Base-by-base conservation (phyloP, 2,329 filamentous ascomycete species). In the Lachnellula arida region DNA sequence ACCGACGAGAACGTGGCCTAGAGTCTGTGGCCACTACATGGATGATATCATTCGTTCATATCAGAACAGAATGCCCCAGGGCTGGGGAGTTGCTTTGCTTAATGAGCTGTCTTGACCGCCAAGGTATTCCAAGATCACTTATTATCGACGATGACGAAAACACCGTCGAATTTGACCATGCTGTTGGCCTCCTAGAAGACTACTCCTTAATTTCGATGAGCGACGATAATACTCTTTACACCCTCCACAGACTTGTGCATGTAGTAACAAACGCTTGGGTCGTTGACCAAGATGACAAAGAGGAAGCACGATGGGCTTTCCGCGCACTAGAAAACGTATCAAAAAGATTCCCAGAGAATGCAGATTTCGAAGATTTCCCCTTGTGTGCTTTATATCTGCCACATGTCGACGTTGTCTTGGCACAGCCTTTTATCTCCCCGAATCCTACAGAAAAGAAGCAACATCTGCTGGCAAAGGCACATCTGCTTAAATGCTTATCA, bases 11-110 rank as follows among this genome's bases (percentile, higher is more conserved):
- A 51, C 5, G 39, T 15, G 62, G 60, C 23, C 65, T 67, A 12
- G 70, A 74, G 50, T 69, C 73, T 1, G 61, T 76, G 1, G 64
- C 72, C 2, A 48, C 55, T 0, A 75, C 72, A 0, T 76, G 69
- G 72, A 68, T 71, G 46, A 63, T 72, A 7, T 70, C 69, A 0
- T 72, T 72, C 49, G 60, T 71, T 11, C 58, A 73, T n/a, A 73
- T 78, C 40, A 55, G 60, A 1, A 55, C 61, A 28, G 52, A 65
- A 8, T 60, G 54, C 1, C 58, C 58, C 17, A 9, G 19, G 39
- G 60, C 63, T 51, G 53, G 57, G 3, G 37, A 59, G 7, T 47
- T 66, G 11, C 34, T 67, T 8, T 63, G 58, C 11, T 46, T 66
- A 1, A 65, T 67, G 54, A 40, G 50, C 50, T 50, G 63, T 39